Evolutionary conservation across 1,139 yeast genomes (phyloP).

Genomic region (Magnusiomyces ingens): DNA sequence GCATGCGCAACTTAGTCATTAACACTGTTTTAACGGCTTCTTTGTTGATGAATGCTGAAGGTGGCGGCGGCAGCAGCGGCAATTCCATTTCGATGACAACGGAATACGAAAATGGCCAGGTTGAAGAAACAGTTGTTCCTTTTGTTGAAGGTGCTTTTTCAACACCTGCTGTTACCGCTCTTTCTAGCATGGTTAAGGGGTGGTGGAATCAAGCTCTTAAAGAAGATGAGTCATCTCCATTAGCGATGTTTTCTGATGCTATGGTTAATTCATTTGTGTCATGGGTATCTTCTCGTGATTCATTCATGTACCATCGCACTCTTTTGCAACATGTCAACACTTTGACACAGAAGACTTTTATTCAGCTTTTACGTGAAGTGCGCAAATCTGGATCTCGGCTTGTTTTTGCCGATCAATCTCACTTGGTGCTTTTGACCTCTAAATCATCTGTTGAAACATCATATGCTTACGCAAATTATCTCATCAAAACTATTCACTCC

Average conservation of each 20-base stretch:
- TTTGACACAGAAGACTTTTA: slow-evolving; percentile 72
- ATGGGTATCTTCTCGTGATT: slow-evolving; percentile 79
- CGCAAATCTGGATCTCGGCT: slow-evolving; percentile 68
- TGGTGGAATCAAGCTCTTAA: slow-evolving; percentile 94
- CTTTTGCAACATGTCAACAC: slow-evolving; percentile 85
- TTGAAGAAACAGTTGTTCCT: slow-evolving; percentile 20
- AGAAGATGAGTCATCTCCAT: slow-evolving; percentile 53
- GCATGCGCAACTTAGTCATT: slow-evolving; percentile 69
- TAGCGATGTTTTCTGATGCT: slow-evolving; percentile 41
- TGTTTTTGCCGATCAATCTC: slow-evolving; percentile 75
- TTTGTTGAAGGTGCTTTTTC: slow-evolving; percentile 60
- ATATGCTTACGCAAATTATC: slow-evolving; percentile 87
- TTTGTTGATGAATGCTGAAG: slow-evolving; percentile 82
- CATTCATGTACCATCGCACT: slow-evolving; percentile 68
- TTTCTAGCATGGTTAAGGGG: slow-evolving; percentile 68
- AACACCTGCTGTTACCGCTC: slow-evolving; percentile 62
- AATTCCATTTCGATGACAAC: slow-evolving; percentile 41
- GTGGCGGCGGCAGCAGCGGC: slow-evolving; percentile 44
- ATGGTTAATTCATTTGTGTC: slow-evolving; percentile 76
- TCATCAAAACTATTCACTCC: slow-evolving; percentile 70
- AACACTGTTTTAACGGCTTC: slow-evolving; percentile 84
- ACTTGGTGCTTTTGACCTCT: slow-evolving; percentile 63
- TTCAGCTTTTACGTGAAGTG: slow-evolving; percentile 78
- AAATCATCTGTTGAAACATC: slow-evolving; percentile 81
- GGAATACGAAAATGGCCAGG: slow-evolving; percentile 16